A percentile compares a stretch with the other conserved stretches of the same genome.
These are phyloP conservation scores for Wallacemonas sp. DNA, from an alignment of 208 protist species.

Conservation along the genomic window DNA sequence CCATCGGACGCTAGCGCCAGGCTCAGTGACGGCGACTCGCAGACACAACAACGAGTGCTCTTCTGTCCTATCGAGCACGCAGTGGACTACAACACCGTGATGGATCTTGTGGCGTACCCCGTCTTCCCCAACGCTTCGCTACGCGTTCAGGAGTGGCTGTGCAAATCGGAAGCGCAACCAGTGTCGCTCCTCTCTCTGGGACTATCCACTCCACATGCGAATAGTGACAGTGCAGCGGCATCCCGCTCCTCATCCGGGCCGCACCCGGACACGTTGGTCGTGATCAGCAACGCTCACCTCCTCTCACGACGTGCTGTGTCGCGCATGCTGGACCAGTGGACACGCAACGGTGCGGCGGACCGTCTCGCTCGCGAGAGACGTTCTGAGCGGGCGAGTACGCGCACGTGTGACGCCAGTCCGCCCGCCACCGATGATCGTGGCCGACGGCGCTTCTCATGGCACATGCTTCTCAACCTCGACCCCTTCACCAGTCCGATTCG, in stretches of 20 bases:
- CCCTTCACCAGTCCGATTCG: constrained; percentile 21
- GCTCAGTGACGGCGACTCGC: not conserved
- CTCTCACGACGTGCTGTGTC: constrained; percentile 54
- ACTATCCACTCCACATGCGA: not conserved
- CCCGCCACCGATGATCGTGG: no score
- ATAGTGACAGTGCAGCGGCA: not conserved
- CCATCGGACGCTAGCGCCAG: no score
- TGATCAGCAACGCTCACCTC: constrained; percentile 65
- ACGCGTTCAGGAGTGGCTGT: not conserved
- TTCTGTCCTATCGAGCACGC: constrained; percentile 63
- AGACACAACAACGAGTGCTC: constrained; percentile 18
- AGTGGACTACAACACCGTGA: constrained; percentile 48
- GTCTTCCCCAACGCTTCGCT: constrained; percentile 20
- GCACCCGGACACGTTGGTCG: constrained; percentile 18
- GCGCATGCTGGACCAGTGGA: constrained; percentile 77
- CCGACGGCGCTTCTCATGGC: constrained; percentile 15
- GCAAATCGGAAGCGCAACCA: not conserved
- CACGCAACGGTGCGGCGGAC: constrained; percentile 51
- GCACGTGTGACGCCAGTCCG: no score
- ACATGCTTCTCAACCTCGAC: constrained; percentile 22
- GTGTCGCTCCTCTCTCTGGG: constrained; percentile 38
- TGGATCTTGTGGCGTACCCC: constrained; percentile 38
- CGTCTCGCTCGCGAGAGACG: not conserved
- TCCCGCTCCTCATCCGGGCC: not conserved
- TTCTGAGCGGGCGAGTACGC: not conserved